phyloP scores from a whole-genome alignment of 163 green algal genomes.

The Smithsoniella earleae region DNA sequence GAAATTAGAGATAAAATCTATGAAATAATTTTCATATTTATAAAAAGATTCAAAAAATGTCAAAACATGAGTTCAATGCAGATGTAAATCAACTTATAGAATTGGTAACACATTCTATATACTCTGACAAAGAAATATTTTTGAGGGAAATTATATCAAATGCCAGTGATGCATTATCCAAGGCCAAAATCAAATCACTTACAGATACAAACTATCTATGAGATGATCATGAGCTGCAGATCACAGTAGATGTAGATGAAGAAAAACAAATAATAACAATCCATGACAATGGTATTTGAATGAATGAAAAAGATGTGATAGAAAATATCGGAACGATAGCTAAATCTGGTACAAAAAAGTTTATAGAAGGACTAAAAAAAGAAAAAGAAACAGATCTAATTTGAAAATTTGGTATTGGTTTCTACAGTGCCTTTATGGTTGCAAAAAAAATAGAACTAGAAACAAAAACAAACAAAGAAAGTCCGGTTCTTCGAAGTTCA shows the following conservation, averaged over 20 bases:
- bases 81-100: slow-evolving; percentile 97
- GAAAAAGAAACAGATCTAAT: too few relatives aligned
- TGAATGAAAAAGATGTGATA: slow-evolving; percentile 94
- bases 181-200: slow-evolving; percentile 84
- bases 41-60: too few relatives aligned
- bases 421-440: slow-evolving; percentile 98
- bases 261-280: slow-evolving; percentile 81
- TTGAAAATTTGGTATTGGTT: slow-evolving; percentile 97
- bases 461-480: slow-evolving; percentile 96
- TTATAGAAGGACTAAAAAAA: too few relatives aligned
- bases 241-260: slow-evolving; percentile 87
- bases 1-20: too few relatives aligned
- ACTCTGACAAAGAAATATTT: slow-evolving; percentile 94
- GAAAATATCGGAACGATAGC: slow-evolving; percentile 98
- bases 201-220: too few relatives aligned
- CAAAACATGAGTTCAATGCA: too few relatives aligned
- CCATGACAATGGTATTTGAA: slow-evolving; percentile 85
- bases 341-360: slow-evolving; percentile 88
- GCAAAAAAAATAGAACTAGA: slow-evolving; percentile 87
- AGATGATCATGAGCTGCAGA: too few relatives aligned
- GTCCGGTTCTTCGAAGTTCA: too few relatives aligned
- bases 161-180: slow-evolving; percentile 85
- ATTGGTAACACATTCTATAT: slow-evolving; percentile 98
- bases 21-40: too few relatives aligned
- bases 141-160: slow-evolving; percentile 94